Percentiles rank a stretch among this genome's conserved stretches.
Conservation (phyloP, 345 rosid genomes). For the Heritiera fomes region DNA sequence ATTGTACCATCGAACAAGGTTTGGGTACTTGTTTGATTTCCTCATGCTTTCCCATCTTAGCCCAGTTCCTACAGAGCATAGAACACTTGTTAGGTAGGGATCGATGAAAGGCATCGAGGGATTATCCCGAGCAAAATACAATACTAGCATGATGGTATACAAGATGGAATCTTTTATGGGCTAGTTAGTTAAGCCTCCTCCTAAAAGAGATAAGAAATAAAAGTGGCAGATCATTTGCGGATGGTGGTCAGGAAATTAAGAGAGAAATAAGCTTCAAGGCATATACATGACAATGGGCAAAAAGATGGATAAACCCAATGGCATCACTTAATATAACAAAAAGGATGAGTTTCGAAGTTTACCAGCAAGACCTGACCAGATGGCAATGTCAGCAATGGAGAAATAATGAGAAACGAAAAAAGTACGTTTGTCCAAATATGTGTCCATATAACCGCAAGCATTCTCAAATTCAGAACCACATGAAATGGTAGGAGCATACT, state of each 20-base stretch:
- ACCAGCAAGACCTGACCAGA: conserved; percentile 94
- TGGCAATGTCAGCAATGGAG: conserved; percentile 82
- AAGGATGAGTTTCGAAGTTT: conserved; percentile 12
- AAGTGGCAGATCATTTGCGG: not conserved
- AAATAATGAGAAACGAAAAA: conserved; percentile 68
- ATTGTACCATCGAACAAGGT: conserved; percentile 82
- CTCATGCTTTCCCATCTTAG: conserved; percentile 92
- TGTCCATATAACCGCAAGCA: conserved; percentile 61
- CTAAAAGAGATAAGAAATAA: not conserved
- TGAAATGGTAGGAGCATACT: conserved; percentile 62
- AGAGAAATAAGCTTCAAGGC: not conserved
- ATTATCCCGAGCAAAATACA: not conserved
- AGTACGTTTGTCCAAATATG: conserved; percentile 51
- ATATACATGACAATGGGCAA: not conserved
- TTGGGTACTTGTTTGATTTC: conserved; percentile 85
- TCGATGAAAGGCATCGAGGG: not conserved
- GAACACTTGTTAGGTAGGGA: conserved; percentile 8
- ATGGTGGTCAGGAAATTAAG: not conserved
- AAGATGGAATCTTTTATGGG: not conserved
- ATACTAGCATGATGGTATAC: not conserved
- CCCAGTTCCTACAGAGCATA: conserved; percentile 57
- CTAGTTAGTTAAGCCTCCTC: not conserved
- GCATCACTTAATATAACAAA: not conserved
- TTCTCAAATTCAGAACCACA: conserved; percentile 84
- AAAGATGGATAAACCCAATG: not conserved